These are phyloP conservation scores for Themeda triandra DNA, from an alignment of 176 grass and related monocot species.

Conservation along the genomic window DNA sequence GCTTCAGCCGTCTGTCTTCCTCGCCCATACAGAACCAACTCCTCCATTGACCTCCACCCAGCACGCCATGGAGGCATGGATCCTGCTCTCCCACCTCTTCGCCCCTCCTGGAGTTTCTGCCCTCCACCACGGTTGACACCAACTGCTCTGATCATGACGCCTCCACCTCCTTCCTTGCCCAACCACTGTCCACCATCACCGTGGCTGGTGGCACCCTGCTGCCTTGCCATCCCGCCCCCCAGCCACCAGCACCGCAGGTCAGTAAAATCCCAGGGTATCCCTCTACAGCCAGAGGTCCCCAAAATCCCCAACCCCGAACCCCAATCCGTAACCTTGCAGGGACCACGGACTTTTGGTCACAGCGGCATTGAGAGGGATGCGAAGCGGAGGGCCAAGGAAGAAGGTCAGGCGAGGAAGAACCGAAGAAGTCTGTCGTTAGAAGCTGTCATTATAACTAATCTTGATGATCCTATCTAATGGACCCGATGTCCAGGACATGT, in stretches of 20 bases:
- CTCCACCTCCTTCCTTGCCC: not conserved
- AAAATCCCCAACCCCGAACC: not conserved
- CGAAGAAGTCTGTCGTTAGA: not conserved
- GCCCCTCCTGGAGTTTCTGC: not conserved
- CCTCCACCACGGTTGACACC: not conserved
- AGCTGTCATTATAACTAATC: not conserved
- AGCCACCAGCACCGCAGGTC: not conserved
- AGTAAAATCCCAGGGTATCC: not conserved
- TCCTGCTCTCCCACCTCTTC: not conserved
- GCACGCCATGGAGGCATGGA: not conserved
- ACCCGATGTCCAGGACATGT: not conserved
- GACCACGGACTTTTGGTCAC: not conserved
- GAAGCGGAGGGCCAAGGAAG: not conserved
- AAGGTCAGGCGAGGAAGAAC: too few species aligned
- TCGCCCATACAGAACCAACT: not conserved
- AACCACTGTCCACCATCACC: not conserved
- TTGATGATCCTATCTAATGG: not conserved
- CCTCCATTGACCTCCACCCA: not conserved
- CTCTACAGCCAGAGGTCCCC: not conserved
- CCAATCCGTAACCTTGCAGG: not conserved
- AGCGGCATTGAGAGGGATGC: not conserved
- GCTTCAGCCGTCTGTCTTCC: not conserved
- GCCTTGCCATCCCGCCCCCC: not conserved
- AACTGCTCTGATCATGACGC: not conserved
- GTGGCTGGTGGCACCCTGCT: not conserved